These are phyloP conservation scores for Trichoderma virens DNA, from an alignment of 495 filamentous ascomycete species.

Conservation along the genomic window DNA sequence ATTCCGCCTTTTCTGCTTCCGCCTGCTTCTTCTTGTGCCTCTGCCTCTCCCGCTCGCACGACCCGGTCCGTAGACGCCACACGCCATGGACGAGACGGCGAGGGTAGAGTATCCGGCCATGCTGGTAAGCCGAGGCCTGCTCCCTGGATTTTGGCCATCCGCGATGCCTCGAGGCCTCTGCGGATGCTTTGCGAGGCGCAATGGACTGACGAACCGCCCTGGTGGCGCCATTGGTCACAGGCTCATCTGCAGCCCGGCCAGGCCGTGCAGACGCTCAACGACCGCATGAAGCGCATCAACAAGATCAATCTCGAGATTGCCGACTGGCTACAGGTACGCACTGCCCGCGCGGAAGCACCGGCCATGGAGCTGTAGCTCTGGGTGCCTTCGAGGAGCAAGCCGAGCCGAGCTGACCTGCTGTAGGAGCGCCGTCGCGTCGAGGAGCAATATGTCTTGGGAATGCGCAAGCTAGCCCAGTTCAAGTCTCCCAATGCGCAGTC, in stretches of 20 bases:
- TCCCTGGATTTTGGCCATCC: background rate
- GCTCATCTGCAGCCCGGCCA: constrained; percentile 74
- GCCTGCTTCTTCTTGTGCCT: too few species aligned
- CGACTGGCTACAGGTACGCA: constrained; percentile 88
- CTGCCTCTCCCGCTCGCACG: too few species aligned
- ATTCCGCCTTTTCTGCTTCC: background rate
- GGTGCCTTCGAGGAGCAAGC: too few species aligned
- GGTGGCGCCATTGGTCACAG: constrained; percentile 35
- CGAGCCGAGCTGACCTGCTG: constrained; percentile 3
- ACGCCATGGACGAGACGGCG: constrained; percentile 61
- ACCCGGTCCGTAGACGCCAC: too few species aligned
- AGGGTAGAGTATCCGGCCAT: constrained; percentile 91
- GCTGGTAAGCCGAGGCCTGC: constrained; percentile 58
- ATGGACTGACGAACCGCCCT: constrained; percentile 17
- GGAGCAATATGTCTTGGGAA: constrained; percentile 76
- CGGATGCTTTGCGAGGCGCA: constrained; percentile 10
- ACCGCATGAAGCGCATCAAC: constrained; percentile 80
- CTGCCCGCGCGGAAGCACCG: constrained; percentile 9
- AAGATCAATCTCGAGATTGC: constrained; percentile 87
- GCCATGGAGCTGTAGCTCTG: background rate
- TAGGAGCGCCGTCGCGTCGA: constrained; percentile 92
- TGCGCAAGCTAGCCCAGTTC: constrained; percentile 72
- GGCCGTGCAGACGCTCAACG: constrained; percentile 75
- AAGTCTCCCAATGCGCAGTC: constrained; percentile 62
- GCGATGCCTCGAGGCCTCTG: constrained; percentile 8